A percentile compares a stretch with the other conserved stretches of the same genome.
phyloP scores from a whole-genome alignment of 192 early-diverging fungal genomes.

The Dispira parvispora region DNA sequence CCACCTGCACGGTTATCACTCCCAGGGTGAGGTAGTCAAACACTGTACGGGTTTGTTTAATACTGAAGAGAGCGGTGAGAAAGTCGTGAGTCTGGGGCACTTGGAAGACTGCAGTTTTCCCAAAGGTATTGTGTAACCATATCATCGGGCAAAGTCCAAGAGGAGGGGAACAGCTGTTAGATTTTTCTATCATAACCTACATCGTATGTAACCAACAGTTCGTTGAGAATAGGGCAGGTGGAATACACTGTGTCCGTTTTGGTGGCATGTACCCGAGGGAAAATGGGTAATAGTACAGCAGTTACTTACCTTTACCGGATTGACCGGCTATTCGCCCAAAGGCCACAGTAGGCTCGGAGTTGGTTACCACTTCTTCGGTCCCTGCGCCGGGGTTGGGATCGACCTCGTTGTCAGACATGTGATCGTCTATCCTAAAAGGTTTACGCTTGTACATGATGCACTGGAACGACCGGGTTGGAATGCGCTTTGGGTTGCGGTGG shows the following conservation, averaged over 20 bases:
- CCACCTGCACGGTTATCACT: slow-evolving; percentile 43
- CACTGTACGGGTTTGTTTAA: slow-evolving; percentile 41
- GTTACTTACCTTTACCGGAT: background rate
- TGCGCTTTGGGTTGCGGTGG: too few species aligned
- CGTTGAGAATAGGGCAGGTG: background rate
- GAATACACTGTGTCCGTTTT: background rate
- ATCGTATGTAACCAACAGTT: background rate
- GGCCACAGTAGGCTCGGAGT: background rate
- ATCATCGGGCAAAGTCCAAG: background rate
- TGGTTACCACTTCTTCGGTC: too few species aligned
- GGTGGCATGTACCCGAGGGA: background rate
- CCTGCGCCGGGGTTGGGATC: too few species aligned
- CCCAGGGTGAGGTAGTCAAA: slow-evolving; percentile 57
- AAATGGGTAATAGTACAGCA: background rate
- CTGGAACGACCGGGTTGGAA: too few species aligned
- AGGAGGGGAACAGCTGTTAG: background rate
- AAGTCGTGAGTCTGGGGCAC: slow-evolving; percentile 64
- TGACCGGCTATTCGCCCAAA: background rate
- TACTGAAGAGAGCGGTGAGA: slow-evolving; percentile 56
- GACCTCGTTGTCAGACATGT: too few species aligned
- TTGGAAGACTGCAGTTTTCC: slow-evolving; percentile 33
- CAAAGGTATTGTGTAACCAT: background rate
- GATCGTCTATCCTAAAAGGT: too few species aligned
- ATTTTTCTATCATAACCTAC: background rate
- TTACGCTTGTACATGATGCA: too few species aligned